Evolutionary conservation across 306 rosid species (phyloP), one percentile per base, ranked within the genome.

Genomic region (Acacia acuminata): DNA sequence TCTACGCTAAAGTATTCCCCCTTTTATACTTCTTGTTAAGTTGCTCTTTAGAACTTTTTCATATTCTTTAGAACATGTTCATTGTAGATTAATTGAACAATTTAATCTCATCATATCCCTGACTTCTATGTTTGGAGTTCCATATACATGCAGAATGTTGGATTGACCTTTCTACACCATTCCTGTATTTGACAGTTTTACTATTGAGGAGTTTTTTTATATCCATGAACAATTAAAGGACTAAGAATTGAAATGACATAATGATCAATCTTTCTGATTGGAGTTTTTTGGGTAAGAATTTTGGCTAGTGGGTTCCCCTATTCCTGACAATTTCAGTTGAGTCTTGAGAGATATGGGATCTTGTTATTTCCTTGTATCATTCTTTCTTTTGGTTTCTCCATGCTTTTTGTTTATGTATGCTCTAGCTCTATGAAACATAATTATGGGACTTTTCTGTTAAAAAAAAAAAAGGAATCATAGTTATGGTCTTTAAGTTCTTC

Each of bases 21-120:
- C 17, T 3, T 38, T 48, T 48, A 4, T 16, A 48, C 53, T 4
- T 48, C 6, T 47, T 13, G 16, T 48, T 14, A 53, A 12, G 60
- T 68, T 76, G 25, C 55, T 16, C 60, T 61, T 24, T 69, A 65
- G 47, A 80, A 69, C 48, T 82, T 47, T 24, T 60, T 77, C 64
- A 32, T 56, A 63, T 51, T 74, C 10, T 76, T 11, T 10, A 12
- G 16, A 65, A 65, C 30, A 45, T 45, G 14, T 47, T 65, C n/a
- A 20, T 16, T 65, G 36, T 65, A 11, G 25, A 30, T 27, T 47
- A 2, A 11, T 20, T 36, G 47, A 9, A 38, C 7, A n/a, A 25
- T 5, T 63, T 44, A n/a, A 12, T 65, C 12, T 69, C 11, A n/a
- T 0, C 51, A 9, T 69, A 69, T 40, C 32, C 51, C 22, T 20